Conservation (phyloP, 176 grass and related monocot species). For the Coix lacrymajobi region DNA sequence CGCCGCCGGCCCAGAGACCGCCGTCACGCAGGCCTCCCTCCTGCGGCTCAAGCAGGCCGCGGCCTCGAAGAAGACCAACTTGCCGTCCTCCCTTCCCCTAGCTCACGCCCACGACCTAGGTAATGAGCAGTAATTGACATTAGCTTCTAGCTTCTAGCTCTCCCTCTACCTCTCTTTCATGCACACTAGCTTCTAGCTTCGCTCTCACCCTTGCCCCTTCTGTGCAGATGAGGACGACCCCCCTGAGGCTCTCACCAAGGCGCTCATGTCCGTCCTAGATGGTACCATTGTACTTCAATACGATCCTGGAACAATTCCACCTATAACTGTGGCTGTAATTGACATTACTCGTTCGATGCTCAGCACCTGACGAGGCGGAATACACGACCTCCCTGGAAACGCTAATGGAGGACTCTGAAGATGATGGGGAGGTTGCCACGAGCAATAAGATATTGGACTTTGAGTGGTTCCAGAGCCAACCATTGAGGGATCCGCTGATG, state of each 20-base stretch:
- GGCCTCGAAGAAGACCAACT: constrained; percentile 17
- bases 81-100: constrained; percentile 15
- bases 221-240: constrained; percentile 12
- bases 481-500: background rate
- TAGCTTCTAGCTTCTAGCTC: background rate
- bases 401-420: background rate
- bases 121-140: background rate
- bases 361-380: constrained; percentile 27
- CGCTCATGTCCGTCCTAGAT: constrained; percentile 34
- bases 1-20: constrained; percentile 10
- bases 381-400: background rate
- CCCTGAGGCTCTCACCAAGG: constrained; percentile 22
- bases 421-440: background rate
- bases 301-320: background rate
- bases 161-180: background rate
- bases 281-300: constrained; percentile 12
- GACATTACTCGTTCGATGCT: background rate
- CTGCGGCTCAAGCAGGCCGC: constrained; percentile 47
- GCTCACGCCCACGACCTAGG: constrained; percentile 10
- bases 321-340: background rate
- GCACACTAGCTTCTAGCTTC: background rate
- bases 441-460: constrained; percentile 51
- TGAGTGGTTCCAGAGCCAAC: constrained; percentile 35
- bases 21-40: constrained; percentile 23
- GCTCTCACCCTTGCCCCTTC: background rate